Evolutionary conservation across 441 rosid genomes (phyloP).

Genomic region (Heliophila coronopifolia): DNA sequence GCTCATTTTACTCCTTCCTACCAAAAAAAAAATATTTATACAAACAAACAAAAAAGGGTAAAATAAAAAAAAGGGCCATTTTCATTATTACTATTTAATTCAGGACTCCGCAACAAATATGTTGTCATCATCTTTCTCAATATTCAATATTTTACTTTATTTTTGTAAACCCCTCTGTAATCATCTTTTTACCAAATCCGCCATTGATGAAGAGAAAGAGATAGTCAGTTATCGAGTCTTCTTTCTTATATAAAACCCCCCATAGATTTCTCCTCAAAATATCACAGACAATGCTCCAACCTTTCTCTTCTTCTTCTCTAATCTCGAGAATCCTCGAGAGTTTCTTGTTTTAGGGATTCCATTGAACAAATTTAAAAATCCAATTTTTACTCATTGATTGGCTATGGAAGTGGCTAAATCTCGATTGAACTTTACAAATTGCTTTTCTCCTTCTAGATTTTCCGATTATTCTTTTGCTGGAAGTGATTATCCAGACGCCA

Average conservation of each 20-base stretch:
- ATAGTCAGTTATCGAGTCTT: conserved; percentile 14
- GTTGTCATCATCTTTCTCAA: conserved; percentile 8
- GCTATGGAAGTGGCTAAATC: conserved; percentile 49
- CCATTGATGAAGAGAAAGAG: conserved; percentile 12
- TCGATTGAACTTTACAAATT: conserved; percentile 26
- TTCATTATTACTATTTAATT: background rate
- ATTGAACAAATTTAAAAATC: no score
- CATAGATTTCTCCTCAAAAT: conserved; percentile 20
- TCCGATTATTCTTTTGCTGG: conserved; percentile 34
- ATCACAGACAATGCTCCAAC: conserved; percentile 28
- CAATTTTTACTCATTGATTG: conserved; percentile 20
- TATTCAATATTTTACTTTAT: no score
- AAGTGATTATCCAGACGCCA: conserved; percentile 41
- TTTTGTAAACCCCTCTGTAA: conserved; percentile 7
- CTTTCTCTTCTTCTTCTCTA: conserved; percentile 16
- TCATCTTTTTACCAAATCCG: conserved; percentile 21
- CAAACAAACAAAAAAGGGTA: no score
- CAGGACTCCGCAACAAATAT: conserved; percentile 8
- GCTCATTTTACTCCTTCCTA: no score
- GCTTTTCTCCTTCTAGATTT: conserved; percentile 22
- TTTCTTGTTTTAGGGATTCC: conserved; percentile 20
- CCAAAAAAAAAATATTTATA: no score
- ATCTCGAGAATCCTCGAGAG: conserved; percentile 3
- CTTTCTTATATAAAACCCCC: conserved; percentile 12
- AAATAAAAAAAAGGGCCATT: background rate